Base-by-base conservation (phyloP, 2,329 filamentous ascomycete species). In the Arthrobotrys iridis region DNA sequence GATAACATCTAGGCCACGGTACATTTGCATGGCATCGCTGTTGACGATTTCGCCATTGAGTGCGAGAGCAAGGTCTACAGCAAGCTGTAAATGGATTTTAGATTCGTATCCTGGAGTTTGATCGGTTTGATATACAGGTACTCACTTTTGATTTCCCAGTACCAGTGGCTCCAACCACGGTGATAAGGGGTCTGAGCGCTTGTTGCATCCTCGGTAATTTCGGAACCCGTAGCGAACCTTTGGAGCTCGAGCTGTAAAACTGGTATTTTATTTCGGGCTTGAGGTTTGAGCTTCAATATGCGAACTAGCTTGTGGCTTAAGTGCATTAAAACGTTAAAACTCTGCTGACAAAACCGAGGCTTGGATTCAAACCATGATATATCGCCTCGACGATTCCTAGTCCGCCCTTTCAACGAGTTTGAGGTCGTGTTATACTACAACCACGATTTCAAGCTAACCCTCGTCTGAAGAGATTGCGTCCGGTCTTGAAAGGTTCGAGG, bases 1-100 rank as follows among this genome's bases (percentile, higher is more conserved):
- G 79, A 98, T 94, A 77, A 98, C 90, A 3, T 95, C 93, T 45
- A 99, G 84, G 1, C 95, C 95, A 62, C 88, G 87, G 82, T 99
- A 99, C 83, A 99, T 89, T 82, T 99, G 95, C 93, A 99, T 97
- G 40, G 95, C 95, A 85, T 99, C 95, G 50, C 92, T 92, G 81
- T 99, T 99, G 83, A 99, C 93, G 60, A 99, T 88, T 82, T 99
- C 95, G 80, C 96, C 95, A 82, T 95, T 90, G 83, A 93, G 93
- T 20, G 87, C 88, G 43, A 86, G 86, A 0, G 96, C 95, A 59
- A 99, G 84, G 77, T 97, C 92, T 41, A 99, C 90, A 6, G 95
- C 95, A 78, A 97, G 87, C 93, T 97, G 77, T 43, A 46, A 8
- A 50, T 24, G 30, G 41, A 6, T 20, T 50, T 62, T 55, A 55